Evolutionary conservation across 1,284 basidiomycete species (phyloP).

Genomic region (Cryptococcus deneoformans): DNA sequence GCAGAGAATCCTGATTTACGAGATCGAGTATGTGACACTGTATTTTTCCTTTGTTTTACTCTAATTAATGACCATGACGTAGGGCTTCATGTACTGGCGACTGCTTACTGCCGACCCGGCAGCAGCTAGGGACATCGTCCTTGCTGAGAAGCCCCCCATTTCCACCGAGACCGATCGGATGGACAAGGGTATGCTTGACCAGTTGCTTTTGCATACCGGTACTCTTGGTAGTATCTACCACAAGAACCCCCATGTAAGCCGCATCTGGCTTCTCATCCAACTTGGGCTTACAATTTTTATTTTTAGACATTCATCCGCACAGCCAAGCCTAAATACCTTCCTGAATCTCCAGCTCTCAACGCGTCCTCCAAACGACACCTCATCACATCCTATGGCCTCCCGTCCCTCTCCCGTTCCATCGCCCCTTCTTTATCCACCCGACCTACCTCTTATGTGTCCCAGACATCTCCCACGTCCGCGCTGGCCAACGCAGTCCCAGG

Average conservation of each 20-base stretch:
- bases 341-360: constrained; percentile 49
- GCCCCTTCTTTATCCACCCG: constrained; percentile 10
- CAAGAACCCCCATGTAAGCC: constrained; percentile 45
- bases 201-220: constrained; percentile 53
- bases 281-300: neutral
- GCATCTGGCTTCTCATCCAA: neutral
- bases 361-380: constrained; percentile 48
- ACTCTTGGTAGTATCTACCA: constrained; percentile 51
- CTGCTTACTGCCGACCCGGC: constrained; percentile 90
- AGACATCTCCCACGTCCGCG: constrained; percentile 7
- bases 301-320: constrained; percentile 49
- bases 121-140: constrained; percentile 86
- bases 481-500: constrained; percentile 1
- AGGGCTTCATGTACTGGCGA: constrained; percentile 98
- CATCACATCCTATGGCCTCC: constrained; percentile 30
- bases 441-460: constrained; percentile 15
- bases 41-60: neutral
- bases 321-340: constrained; percentile 44
- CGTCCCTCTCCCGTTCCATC: constrained; percentile 11
- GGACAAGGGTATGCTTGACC: constrained; percentile 92
- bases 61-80: neutral
- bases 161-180: constrained; percentile 98
- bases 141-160: constrained; percentile 91
- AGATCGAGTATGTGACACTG: constrained; percentile 54
- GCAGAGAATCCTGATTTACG: constrained; percentile 97